Base-by-base conservation (phyloP, 176 grass and related monocot genomes). In the Juncus inflexus region DNA sequence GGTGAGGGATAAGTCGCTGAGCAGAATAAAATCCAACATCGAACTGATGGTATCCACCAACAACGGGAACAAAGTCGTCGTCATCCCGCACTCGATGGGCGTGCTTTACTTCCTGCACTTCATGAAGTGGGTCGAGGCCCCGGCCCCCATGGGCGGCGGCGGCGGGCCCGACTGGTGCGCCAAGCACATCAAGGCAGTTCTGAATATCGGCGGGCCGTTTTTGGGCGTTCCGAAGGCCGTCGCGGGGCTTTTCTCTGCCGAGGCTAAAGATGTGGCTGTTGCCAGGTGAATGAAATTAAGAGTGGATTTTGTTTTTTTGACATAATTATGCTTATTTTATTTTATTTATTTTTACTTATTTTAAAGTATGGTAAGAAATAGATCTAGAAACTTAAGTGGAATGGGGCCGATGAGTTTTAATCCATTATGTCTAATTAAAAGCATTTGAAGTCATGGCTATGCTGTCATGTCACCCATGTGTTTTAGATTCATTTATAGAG, bases 101-200 rank as follows among this genome's bases (percentile, higher is more conserved):
- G 94, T 84, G 55, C 80, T 92, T 35, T 99, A 99, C 69, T 99
- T 99, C 83, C 71, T 99, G 42, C 94, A 99, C 86, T 99, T 99
- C 74, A 99, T 99, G 85, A 99, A 99, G 61, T 99, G 94, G 94
- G 94, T 99, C 19, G 94, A 99, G 67, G 85, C 85, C 67, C 88
- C 89, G 69, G 40, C 80, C 74, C 94, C 94, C 37, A 84, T 92
- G 88, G 94, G 94, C 9, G 94, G 89, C 13, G 94, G 94, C 0
- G 94, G 94, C 12, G 94, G 94, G 60, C 88, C 88, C 45, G 71
- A 86, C 79, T 99, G 94, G 88, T 99, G 94, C 69, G 85, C 85
- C 16, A 84, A 84, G 55, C 85, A 99, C 79, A 99, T 99, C 63
- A 99, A 99, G 83, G 52, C 94, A 39, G 67, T 99, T 58, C 53